A percentile compares a stretch with the other conserved stretches of the same genome.
phyloP scores from a whole-genome alignment of 2,329 filamentous ascomycete species.

The Saccharata proteae region DNA sequence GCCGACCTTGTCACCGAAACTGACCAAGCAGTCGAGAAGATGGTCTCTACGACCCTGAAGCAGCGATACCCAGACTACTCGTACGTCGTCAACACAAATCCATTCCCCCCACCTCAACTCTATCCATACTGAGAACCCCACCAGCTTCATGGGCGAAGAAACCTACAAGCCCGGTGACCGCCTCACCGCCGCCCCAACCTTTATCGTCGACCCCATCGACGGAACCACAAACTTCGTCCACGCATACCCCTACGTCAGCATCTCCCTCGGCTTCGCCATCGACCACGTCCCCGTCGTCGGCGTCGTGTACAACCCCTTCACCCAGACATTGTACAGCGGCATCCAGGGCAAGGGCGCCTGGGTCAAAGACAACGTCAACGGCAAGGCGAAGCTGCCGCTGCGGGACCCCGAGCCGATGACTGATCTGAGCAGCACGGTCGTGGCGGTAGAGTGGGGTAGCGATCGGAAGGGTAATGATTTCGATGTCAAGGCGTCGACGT shows the following conservation, averaged over 20 bases:
- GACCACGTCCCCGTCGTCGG: slow-evolving; percentile 49
- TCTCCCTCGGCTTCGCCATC: slow-evolving; percentile 62
- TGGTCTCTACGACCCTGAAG: slow-evolving; percentile 40
- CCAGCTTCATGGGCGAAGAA: slow-evolving; percentile 56
- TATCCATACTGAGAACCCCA: slow-evolving; percentile 14
- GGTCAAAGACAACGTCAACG: slow-evolving; percentile 21
- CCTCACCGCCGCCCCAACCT: slow-evolving; percentile 58
- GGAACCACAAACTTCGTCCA: slow-evolving; percentile 76
- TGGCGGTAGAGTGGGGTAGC: slow-evolving; percentile 64
- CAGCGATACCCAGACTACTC: slow-evolving; percentile 41
- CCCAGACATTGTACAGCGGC: slow-evolving; percentile 55
- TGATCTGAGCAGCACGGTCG: slow-evolving; percentile 50
- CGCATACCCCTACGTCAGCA: slow-evolving; percentile 60
- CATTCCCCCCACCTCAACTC: slow-evolving; percentile 16
- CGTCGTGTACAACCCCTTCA: slow-evolving; percentile 72
- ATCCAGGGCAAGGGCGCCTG: slow-evolving; percentile 57
- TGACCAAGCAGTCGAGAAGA: slow-evolving; percentile 47
- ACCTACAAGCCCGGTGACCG: slow-evolving; percentile 54
- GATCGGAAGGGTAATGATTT: slow-evolving; percentile 59
- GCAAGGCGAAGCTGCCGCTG: slow-evolving; percentile 33
- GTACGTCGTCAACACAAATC: slow-evolving; percentile 18
- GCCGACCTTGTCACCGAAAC: slow-evolving; percentile 53
- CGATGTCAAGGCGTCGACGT: slow-evolving; percentile 55
- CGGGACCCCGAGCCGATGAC: slow-evolving; percentile 39
- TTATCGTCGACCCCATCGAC: slow-evolving; percentile 68